Base-by-base conservation (phyloP, 2,329 filamentous ascomycete species). In the Neodidymelliopsis sp. region DNA sequence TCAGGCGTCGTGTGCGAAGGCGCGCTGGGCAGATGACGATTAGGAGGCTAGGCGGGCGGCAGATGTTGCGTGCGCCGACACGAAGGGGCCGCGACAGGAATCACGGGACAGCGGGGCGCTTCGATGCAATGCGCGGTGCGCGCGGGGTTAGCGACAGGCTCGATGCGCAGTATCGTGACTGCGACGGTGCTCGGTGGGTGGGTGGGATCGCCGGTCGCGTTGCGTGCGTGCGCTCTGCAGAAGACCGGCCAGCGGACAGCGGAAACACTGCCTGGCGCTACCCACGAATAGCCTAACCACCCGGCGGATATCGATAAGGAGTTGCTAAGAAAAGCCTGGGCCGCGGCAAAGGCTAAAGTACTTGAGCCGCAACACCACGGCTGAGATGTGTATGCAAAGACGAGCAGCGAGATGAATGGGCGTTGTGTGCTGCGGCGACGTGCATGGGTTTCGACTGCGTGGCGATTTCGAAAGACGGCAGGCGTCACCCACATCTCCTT, bases 151-250 rank as follows among this genome's bases (percentile, higher is more conserved):
- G 36, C 48, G 45, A 57, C 42, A 40, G 39, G 36, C 31, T 43
- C 25, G 39, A 28, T 35, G 33, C 40, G 49, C 37, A 42, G 37
- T 42, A 38, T 41, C 37, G 48, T 45, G 47, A 41, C 16, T 37
- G 42, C 37, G 37, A 46, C 36, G 42, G 42, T 46, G 38, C 40
- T 55, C 39, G 50, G 47, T 31, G 47, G n/a, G 45, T 36, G 46
- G 49, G 41, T 53, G 51, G 54, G 60, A 57, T 60, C 59, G 49
- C 57, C 46, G 53, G 53, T 53, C 55, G 59, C 54, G 60, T 63
- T 54, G 53, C 56, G 56, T 53, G 38, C 31, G 53, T 55, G 42
- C 53, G 44, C 37, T 30, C 38, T 42, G 33, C 45, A 49, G 34
- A 43, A 23, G 46, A 49, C 45, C 39, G 47, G 47, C 39, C 34